Evolutionary conservation across 371 early-diverging fungal species (phyloP).

Genomic region (Mucor saturninus): DNA sequence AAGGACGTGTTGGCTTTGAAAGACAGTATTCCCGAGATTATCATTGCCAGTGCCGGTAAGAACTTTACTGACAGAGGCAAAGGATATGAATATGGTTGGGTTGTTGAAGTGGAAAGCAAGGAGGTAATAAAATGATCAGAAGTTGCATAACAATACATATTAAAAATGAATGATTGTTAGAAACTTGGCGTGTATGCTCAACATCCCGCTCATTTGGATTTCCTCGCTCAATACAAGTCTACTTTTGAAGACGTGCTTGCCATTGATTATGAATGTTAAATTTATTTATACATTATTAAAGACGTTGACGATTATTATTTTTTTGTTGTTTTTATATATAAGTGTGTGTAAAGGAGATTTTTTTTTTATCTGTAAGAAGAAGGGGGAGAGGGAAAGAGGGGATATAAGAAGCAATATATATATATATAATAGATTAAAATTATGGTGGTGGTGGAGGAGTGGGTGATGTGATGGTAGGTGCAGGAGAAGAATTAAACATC

Average conservation of each 20-base stretch:
- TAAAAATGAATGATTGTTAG: slow-evolving; percentile 13
- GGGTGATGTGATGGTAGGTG: slow-evolving; percentile 11
- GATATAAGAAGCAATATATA: background rate
- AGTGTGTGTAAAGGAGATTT: background rate
- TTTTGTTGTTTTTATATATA: background rate
- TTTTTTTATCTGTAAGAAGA: background rate
- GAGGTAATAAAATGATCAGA: slow-evolving; percentile 27
- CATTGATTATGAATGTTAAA: slow-evolving; percentile 46
- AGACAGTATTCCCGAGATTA: slow-evolving; percentile 42
- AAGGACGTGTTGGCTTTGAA: slow-evolving; percentile 41
- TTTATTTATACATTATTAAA: slow-evolving; percentile 1
- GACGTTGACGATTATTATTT: slow-evolving; percentile 1
- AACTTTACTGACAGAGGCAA: slow-evolving; percentile 54
- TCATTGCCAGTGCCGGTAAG: slow-evolving; percentile 42
- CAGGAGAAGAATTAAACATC: slow-evolving; percentile 50
- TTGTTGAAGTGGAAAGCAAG: slow-evolving; percentile 47
- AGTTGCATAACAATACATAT: too few species aligned
- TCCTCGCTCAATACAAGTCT: slow-evolving; percentile 37
- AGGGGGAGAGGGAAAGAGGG: slow-evolving; percentile 2
- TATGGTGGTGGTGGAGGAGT: slow-evolving; percentile 4
- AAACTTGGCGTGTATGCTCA: slow-evolving; percentile 39
- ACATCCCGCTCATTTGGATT: slow-evolving; percentile 40
- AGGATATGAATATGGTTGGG: slow-evolving; percentile 55
- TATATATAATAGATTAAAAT: slow-evolving; percentile 4
- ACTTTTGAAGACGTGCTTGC: slow-evolving; percentile 47